Evolutionary conservation across 768 basidiomycete species (phyloP), one percentile per base, ranked within the genome.

Genomic region (Candolleomyces efflorescens): DNA sequence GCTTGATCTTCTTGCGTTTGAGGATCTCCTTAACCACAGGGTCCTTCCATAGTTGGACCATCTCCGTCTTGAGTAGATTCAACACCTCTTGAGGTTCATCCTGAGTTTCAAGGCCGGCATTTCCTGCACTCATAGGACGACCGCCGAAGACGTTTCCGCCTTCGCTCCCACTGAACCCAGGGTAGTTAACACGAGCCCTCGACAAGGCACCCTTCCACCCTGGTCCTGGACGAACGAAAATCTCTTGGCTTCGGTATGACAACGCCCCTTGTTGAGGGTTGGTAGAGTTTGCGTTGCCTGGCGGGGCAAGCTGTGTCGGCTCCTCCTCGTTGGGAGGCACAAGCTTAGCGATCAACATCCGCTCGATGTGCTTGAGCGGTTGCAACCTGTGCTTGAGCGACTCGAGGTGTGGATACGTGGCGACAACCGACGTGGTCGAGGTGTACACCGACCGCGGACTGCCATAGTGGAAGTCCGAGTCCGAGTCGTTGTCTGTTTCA

Each of bases 351-450:
- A 90, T 80, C 53, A 92, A 79, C 9, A 87, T 77, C 0, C 81
- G 76, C 64, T 92, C 90, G 46, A 89, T 78, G 65, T 87, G 88
- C 7, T 76, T 78, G 39, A 92, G 81, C 3, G 89, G 88, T 1
- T 78, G 74, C 13, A 92, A 79, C 27, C 85, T 85, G 67, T 79
- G 67, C 62, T 79, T 80, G 51, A 91, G 74, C 5, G 82, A 78
- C 45, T 87, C 82, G 41, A 90, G 73, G 0, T 74, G 70, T 11
- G 69, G 54, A 55, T 65, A 61, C 58, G 64, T 49, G 63, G 69
- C 63, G 3, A 66, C 58, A 9, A 69, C 62, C 2, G 67, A 68
- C 2, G 66, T 62, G 47, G 62, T 66, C n/a, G 65, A 67, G 56
- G 56, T 43, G 45, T 55, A 52, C 23, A 58, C 24, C 46, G 53